These are phyloP conservation scores for Sedum album DNA, from an alignment of 164 flowering plant genomes.

Conservation along the genomic window DNA sequence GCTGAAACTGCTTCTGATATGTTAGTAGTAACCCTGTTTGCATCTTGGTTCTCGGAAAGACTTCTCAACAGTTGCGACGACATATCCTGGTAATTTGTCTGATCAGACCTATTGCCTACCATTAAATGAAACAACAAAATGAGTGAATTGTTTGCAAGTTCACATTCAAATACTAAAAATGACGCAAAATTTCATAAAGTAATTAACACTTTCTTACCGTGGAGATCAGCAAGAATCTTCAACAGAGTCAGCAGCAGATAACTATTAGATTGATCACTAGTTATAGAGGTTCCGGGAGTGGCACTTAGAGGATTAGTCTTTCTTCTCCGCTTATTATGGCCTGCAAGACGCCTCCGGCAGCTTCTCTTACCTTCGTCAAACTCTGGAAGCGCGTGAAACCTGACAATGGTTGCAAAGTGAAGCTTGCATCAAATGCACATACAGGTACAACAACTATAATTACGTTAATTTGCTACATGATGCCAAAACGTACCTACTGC, in stretches of 20 bases:
- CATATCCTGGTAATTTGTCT: slow-evolving; percentile 46
- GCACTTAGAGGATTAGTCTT: slow-evolving; percentile 72
- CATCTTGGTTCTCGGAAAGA: slow-evolving; percentile 30
- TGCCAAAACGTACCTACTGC: slow-evolving; percentile 57
- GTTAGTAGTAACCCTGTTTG: slow-evolving; percentile 31
- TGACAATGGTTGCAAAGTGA: slow-evolving; percentile 18
- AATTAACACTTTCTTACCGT: slow-evolving; percentile 41
- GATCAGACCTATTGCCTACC: slow-evolving; percentile 40
- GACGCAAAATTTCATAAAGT: neutral
- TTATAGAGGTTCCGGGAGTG: slow-evolving; percentile 32
- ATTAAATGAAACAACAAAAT: no score
- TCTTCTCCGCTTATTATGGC: slow-evolving; percentile 88
- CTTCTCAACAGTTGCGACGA: slow-evolving; percentile 51
- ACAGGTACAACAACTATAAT: neutral
- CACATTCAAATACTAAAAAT: neutral
- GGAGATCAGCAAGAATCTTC: slow-evolving; percentile 66
- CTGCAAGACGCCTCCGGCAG: slow-evolving; percentile 91
- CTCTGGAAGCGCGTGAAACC: slow-evolving; percentile 93
- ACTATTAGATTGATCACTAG: slow-evolving; percentile 50
- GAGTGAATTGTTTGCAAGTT: no score
- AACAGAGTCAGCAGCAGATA: slow-evolving; percentile 58
- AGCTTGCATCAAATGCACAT: neutral
- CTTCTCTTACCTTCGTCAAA: slow-evolving; percentile 96
- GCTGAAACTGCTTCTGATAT: slow-evolving; percentile 21
- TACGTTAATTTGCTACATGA: neutral